Conservation (phyloP, 805 yeast species). For the Nakazawaea sp. region DNA sequence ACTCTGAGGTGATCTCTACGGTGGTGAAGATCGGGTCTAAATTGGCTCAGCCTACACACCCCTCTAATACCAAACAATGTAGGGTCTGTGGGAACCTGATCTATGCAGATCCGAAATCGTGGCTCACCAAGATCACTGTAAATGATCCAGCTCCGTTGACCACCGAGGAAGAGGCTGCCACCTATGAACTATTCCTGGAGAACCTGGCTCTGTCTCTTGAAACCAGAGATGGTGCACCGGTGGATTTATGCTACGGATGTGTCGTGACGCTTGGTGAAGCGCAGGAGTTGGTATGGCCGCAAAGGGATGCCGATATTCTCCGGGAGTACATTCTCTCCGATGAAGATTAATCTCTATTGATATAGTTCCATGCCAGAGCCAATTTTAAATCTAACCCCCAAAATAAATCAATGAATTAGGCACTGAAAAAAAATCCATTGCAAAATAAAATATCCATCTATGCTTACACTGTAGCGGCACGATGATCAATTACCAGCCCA, state of each 20-base stretch:
- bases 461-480: too few species aligned
- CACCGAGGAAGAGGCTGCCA: slow-evolving; percentile 31
- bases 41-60: slow-evolving; percentile 39
- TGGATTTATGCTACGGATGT: slow-evolving; percentile 73
- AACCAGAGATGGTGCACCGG: too few species aligned
- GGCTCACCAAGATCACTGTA: slow-evolving; percentile 69
- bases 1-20: slow-evolving; percentile 86
- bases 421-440: background rate
- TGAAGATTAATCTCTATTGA: slow-evolving; percentile 16
- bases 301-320: slow-evolving; percentile 19
- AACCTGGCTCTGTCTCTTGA: too few species aligned
- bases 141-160: slow-evolving; percentile 42
- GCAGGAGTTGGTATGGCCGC: slow-evolving; percentile 25
- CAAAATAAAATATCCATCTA: background rate
- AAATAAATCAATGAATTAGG: background rate
- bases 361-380: too few species aligned
- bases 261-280: slow-evolving; percentile 37
- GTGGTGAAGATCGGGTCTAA: slow-evolving; percentile 88
- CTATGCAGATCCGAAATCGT: slow-evolving; percentile 49
- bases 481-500: slow-evolving; percentile 25
- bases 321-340: slow-evolving; percentile 20
- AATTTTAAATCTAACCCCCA: too few species aligned
- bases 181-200: too few species aligned
- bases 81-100: slow-evolving; percentile 49
- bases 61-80: slow-evolving; percentile 30